phyloP scores from a whole-genome alignment of 176 grass and related monocot species.

The Aegilops tauschii region DNA sequence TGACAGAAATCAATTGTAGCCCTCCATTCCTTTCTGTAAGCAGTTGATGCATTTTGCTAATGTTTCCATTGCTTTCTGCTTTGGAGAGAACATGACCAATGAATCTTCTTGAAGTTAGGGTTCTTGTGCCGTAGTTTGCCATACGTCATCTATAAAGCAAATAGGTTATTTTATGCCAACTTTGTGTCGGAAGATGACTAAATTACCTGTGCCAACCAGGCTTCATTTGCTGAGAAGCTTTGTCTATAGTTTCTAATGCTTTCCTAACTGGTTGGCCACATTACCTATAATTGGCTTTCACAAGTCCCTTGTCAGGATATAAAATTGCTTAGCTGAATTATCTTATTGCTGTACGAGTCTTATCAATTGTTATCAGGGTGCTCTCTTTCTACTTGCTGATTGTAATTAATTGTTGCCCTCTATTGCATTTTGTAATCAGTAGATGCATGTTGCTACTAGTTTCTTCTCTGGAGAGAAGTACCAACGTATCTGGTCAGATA shows the following conservation, averaged over 20 bases:
- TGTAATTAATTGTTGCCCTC: too few relatives aligned
- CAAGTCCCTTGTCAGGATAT: neutral
- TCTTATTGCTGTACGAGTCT: neutral
- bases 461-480: too few relatives aligned
- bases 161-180: conserved; percentile 64
- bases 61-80: conserved; percentile 25
- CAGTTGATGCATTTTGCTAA: neutral
- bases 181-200: conserved; percentile 99
- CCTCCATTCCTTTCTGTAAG: conserved; percentile 11
- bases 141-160: conserved; percentile 92
- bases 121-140: neutral
- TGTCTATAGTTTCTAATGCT: conserved; percentile 19
- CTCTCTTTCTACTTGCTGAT: neutral
- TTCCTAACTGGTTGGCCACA: conserved; percentile 26
- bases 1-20: conserved; percentile 47
- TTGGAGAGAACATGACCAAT: conserved; percentile 42
- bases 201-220: conserved; percentile 26
- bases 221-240: conserved; percentile 7
- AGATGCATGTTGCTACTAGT: too few relatives aligned
- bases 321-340: neutral
- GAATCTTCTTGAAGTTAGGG: neutral
- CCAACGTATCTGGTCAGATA: too few relatives aligned
- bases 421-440: too few relatives aligned
- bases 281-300: neutral
- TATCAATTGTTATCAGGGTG: neutral